Evolutionary conservation across 2,329 filamentous ascomycete species (phyloP).

Genomic region (Neonectria magnoliae): DNA sequence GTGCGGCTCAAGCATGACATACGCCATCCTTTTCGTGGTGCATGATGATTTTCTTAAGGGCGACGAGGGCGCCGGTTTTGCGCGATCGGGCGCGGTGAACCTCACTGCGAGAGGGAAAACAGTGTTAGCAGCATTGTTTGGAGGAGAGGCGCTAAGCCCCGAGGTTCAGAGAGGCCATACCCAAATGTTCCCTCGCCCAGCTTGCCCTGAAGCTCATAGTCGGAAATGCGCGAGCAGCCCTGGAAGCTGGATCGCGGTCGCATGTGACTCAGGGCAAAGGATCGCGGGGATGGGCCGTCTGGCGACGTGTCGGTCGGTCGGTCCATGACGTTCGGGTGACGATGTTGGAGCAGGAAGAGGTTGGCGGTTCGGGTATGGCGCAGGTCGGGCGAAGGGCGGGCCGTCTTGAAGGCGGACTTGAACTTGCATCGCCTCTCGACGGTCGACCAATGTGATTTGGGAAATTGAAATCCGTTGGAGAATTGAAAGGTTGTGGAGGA

Average conservation of each 20-base stretch:
- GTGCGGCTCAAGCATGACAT: constrained; percentile 46
- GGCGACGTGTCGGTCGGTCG: constrained; percentile 44
- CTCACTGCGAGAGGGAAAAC: constrained; percentile 63
- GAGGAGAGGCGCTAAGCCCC: constrained; percentile 25
- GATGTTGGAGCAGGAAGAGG: constrained; percentile 4
- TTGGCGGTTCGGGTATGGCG: constrained; percentile 29
- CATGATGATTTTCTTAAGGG: constrained; percentile 98
- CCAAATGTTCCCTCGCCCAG: constrained; percentile 97
- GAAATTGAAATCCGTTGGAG: not conserved
- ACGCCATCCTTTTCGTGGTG: constrained; percentile 98
- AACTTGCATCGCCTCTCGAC: constrained; percentile 21
- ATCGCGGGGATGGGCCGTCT: constrained; percentile 61
- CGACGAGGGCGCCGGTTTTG: constrained; percentile 79
- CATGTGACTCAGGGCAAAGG: constrained; percentile 66
- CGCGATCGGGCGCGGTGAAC: constrained; percentile 89
- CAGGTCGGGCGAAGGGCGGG: constrained; percentile 31
- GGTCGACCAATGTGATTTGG: not conserved
- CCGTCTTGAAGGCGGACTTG: constrained; percentile 10
- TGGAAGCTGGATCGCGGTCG: constrained; percentile 72
- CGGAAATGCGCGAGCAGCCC: constrained; percentile 84
- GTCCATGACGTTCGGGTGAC: constrained; percentile 42
- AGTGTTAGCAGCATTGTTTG: constrained; percentile 14
- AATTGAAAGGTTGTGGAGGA: not conserved
- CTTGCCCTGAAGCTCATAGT: constrained; percentile 84
- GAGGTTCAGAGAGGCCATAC: constrained; percentile 55